A percentile compares a stretch with the other conserved stretches of the same genome.
These are phyloP conservation scores for Aaosphaeria arxii DNA, from an alignment of 2,329 filamentous ascomycete species.

Conservation along the genomic window DNA sequence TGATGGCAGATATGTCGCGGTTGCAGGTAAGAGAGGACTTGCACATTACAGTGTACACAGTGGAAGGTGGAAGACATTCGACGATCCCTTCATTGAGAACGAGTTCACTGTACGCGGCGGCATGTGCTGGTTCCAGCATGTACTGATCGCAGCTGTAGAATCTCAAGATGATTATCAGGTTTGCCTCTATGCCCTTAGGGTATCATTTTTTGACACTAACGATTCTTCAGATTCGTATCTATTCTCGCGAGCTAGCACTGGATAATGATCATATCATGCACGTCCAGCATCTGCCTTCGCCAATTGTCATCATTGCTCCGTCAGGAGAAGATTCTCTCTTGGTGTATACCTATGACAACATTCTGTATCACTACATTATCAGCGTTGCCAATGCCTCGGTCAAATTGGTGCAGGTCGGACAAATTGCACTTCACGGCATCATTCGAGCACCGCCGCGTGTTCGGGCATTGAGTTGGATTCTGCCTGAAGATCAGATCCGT, in stretches of 20 bases:
- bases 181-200: slow-evolving; percentile 11
- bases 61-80: slow-evolving; percentile 92
- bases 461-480: slow-evolving; percentile 89
- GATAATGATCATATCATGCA: slow-evolving; percentile 72
- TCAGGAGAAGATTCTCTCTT: slow-evolving; percentile 92
- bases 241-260: slow-evolving; percentile 79
- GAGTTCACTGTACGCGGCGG: slow-evolving; percentile 90
- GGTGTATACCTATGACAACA: slow-evolving; percentile 95
- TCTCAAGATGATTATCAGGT: slow-evolving; percentile 74
- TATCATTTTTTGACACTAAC: background rate
- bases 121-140: slow-evolving; percentile 98
- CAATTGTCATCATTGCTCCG: slow-evolving; percentile 84
- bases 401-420: slow-evolving; percentile 86
- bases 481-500: slow-evolving; percentile 85
- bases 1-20: slow-evolving; percentile 89
- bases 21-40: slow-evolving; percentile 88
- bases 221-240: slow-evolving; percentile 67
- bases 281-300: slow-evolving; percentile 72
- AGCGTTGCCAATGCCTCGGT: slow-evolving; percentile 67
- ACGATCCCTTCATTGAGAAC: slow-evolving; percentile 75
- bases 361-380: slow-evolving; percentile 93
- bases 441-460: slow-evolving; percentile 91
- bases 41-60: slow-evolving; percentile 96
- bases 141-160: slow-evolving; percentile 91
- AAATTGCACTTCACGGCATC: slow-evolving; percentile 96